Evolutionary conservation across 108 stramenopile species (phyloP), one percentile per base, ranked within the genome.

Genomic region (Ochromonas danica): DNA sequence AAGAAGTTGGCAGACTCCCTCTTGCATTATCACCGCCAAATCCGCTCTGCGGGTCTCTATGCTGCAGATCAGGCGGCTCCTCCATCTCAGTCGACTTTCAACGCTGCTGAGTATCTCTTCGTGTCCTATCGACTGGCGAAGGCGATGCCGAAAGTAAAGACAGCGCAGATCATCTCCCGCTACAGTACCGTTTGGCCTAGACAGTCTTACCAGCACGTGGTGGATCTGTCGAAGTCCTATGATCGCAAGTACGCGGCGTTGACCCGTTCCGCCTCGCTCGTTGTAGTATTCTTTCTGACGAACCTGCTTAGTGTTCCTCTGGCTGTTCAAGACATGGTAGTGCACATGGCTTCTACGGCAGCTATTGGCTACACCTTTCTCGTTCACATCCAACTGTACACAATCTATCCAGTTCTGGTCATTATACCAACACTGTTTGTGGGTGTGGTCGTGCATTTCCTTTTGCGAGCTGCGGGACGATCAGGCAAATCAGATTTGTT

Each of bases 101-200:
- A 70, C 33, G 67, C 67, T 14, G 67, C 67, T 10, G 33, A 22
- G 14, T 70, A 70, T 70, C 33, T 70, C 17, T 70, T 70, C 22
- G 14, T 70, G 36, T 70, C 67, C 22, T 70, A 70, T 40, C 67
- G 67, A 14, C 10, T 70, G 36, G 67, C 67, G 10, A 17, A 70
- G 36, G 17, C 14, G 33, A 31, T 17, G 14, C 22, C 67, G 10
- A 31, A 70, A 31, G 14, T 70, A 17, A 38, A 38, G 36, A 40
- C 22, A 10, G 10, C 39, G 17, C 14, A 40, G 67, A 40, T 70
- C 40, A 70, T 70, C 40, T 22, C 22, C 14, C 17, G 14, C 36
- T 70, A 31, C 40, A 10, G 17, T 10, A 70, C 67, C 22, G 17
- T 31, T 17, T 70, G 67, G 67, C 67, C 67, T 40, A 10, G 40